Percentiles rank a stretch among this genome's conserved stretches.
Evolutionary conservation across 202 grass and related monocot genomes (phyloP).

Genomic region (Setaria viridis): DNA sequence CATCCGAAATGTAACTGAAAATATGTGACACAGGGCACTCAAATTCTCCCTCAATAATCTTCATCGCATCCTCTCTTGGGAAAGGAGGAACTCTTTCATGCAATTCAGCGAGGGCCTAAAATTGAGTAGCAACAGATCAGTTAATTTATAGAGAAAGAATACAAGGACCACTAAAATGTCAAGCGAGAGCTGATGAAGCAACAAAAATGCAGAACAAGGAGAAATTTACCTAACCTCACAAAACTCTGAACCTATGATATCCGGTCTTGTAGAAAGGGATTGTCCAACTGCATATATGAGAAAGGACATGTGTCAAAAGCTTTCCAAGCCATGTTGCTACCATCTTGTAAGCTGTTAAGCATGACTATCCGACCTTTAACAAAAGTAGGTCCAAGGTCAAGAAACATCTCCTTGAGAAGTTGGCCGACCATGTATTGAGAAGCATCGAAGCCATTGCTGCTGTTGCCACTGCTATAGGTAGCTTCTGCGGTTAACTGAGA

Average conservation of each 20-base stretch:
- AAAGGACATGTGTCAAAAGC: conserved; percentile 46
- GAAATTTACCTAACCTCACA: conserved; percentile 81
- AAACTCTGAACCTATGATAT: conserved; percentile 97
- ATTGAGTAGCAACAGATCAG: conserved; percentile 26
- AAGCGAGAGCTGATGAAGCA: conserved; percentile 22
- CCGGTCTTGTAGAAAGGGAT: conserved; percentile 92
- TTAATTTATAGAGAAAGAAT: conserved; percentile 40
- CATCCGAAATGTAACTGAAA: conserved; percentile 87
- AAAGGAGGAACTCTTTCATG: conserved; percentile 93
- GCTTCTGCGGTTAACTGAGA: conserved; percentile 46
- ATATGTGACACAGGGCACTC: conserved; percentile 56
- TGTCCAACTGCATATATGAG: conserved; percentile 76
- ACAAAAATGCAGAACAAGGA: conserved; percentile 21
- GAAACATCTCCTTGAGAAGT: conserved; percentile 82
- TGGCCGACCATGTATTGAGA: conserved; percentile 73
- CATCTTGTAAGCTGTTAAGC: conserved; percentile 19
- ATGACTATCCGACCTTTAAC: conserved; percentile 72
- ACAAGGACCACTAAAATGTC: conserved; percentile 9
- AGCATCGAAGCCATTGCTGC: conserved; percentile 44
- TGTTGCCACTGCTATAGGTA: conserved; percentile 22
- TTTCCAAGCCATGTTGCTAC: neutral
- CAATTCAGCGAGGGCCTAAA: conserved; percentile 83
- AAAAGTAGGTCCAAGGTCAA: conserved; percentile 97
- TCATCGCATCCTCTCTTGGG: conserved; percentile 72
- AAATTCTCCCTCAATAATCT: conserved; percentile 84